Conservation (phyloP, 2,329 filamentous ascomycete genomes). For the Falciphora oryzae region DNA sequence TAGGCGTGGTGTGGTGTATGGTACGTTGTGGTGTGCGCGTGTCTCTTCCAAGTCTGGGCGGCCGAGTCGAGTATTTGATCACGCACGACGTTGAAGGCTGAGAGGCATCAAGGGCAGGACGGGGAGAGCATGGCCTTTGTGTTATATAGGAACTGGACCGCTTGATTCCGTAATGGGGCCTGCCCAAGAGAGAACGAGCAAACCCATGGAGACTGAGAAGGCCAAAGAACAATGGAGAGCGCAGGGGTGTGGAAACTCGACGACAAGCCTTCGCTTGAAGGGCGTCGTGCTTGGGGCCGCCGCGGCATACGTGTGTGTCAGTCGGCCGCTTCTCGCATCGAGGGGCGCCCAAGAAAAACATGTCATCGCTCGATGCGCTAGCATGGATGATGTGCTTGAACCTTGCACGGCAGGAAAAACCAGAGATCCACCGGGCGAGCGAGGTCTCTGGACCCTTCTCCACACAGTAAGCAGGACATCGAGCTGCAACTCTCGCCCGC, state of each 20-base stretch:
- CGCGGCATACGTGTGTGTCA: neutral
- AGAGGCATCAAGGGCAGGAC: neutral
- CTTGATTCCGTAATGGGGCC: neutral
- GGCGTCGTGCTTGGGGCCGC: neutral
- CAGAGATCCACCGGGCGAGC: too few species aligned
- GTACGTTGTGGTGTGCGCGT: too few species aligned
- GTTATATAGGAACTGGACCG: neutral
- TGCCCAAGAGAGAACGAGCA: neutral
- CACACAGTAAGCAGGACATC: neutral
- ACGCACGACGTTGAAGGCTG: neutral
- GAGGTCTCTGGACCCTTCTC: neutral
- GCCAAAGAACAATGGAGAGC: neutral
- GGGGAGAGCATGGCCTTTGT: neutral
- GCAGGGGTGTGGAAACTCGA: neutral
- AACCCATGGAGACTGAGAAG: neutral
- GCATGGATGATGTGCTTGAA: neutral
- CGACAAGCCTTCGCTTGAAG: neutral
- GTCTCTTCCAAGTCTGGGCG: neutral
- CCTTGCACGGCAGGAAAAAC: too few species aligned
- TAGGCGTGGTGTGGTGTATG: neutral
- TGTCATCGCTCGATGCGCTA: neutral
- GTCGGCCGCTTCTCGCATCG: too few species aligned
- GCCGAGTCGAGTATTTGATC: neutral
- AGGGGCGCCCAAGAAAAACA: neutral
- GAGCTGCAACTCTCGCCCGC: too few species aligned